Percentiles rank a stretch among this genome's conserved stretches.
These are phyloP conservation scores for Alternaria burnsii DNA, from an alignment of 2,329 filamentous ascomycete genomes.

Conservation along the genomic window DNA sequence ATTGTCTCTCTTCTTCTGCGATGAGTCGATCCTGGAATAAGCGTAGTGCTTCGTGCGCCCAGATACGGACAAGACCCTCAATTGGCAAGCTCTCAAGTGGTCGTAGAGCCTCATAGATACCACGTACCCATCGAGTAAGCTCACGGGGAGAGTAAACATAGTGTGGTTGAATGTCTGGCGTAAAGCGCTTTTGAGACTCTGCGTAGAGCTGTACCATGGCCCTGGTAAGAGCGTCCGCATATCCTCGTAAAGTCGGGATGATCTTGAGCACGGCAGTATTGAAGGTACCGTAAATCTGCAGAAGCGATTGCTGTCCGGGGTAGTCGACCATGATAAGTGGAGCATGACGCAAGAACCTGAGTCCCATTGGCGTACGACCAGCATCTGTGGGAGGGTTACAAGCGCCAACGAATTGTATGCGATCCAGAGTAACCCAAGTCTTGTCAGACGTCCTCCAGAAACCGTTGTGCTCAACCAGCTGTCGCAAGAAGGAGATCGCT, in stretches of 20 bases:
- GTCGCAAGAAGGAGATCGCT: slow-evolving; percentile 95
- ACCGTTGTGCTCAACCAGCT: slow-evolving; percentile 97
- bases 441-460: slow-evolving; percentile 99
- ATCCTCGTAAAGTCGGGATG: slow-evolving; percentile 91
- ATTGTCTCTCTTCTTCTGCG: slow-evolving; percentile 89
- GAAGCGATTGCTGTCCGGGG: slow-evolving; percentile 90
- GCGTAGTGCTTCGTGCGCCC: slow-evolving; percentile 95
- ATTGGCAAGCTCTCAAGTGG: slow-evolving; percentile 87
- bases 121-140: slow-evolving; percentile 95
- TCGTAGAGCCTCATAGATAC: slow-evolving; percentile 95
- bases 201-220: slow-evolving; percentile 98
- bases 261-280: slow-evolving; percentile 97
- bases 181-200: slow-evolving; percentile 93
- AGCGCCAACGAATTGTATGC: slow-evolving; percentile 98
- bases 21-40: slow-evolving; percentile 98
- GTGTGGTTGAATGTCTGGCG: slow-evolving; percentile 94
- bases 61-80: slow-evolving; percentile 94
- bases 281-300: slow-evolving; percentile 98
- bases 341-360: slow-evolving; percentile 92
- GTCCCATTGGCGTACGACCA: slow-evolving; percentile 91
- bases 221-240: slow-evolving; percentile 90
- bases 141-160: slow-evolving; percentile 99
- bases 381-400: slow-evolving; percentile 98
- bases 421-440: slow-evolving; percentile 95
- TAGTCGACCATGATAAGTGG: slow-evolving; percentile 99